Evolutionary conservation across 2,329 filamentous ascomycete species (phyloP).

Genomic region (Drechslerella coelobrocha): DNA sequence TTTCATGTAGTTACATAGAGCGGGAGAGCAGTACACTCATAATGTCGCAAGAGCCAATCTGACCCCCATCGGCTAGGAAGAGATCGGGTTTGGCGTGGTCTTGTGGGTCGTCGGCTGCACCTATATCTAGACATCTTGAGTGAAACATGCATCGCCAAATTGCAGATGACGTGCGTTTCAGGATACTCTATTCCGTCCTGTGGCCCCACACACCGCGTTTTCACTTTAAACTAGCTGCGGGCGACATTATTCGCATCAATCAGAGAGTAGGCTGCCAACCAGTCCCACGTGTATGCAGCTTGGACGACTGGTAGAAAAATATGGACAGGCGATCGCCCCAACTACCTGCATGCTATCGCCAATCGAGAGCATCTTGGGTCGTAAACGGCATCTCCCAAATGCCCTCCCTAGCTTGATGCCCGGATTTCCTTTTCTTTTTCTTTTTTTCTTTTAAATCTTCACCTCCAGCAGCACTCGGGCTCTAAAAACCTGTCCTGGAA

Average conservation of each 20-base stretch:
- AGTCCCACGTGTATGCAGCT: conserved; percentile 36
- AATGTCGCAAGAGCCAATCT: conserved; percentile 1
- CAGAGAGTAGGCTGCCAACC: conserved; percentile 41
- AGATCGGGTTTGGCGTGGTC: conserved; percentile 1
- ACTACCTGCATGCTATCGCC: not conserved
- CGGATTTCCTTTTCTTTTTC: conserved; percentile 3
- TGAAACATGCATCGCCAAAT: conserved; percentile 35
- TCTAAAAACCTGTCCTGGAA: conserved; percentile 6
- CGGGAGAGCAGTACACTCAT: not conserved
- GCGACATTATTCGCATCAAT: conserved; percentile 1
- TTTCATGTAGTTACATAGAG: conserved; percentile 8
- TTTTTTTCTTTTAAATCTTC: conserved; percentile 20
- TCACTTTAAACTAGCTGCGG: not conserved
- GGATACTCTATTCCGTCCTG: not conserved
- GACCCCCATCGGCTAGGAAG: conserved; percentile 16
- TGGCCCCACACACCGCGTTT: not conserved
- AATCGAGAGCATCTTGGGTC: conserved; percentile 12
- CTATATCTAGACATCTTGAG: conserved; percentile 23
- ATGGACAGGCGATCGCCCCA: not conserved
- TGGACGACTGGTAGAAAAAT: no score
- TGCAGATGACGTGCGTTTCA: conserved; percentile 21
- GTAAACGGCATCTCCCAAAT: conserved; percentile 45
- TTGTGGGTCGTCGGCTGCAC: conserved; percentile 7
- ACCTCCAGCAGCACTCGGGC: not conserved
- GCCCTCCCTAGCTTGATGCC: not conserved